Evolutionary conservation across 2,329 filamentous ascomycete species (phyloP).

Genomic region (Shiraia bambusicola): DNA sequence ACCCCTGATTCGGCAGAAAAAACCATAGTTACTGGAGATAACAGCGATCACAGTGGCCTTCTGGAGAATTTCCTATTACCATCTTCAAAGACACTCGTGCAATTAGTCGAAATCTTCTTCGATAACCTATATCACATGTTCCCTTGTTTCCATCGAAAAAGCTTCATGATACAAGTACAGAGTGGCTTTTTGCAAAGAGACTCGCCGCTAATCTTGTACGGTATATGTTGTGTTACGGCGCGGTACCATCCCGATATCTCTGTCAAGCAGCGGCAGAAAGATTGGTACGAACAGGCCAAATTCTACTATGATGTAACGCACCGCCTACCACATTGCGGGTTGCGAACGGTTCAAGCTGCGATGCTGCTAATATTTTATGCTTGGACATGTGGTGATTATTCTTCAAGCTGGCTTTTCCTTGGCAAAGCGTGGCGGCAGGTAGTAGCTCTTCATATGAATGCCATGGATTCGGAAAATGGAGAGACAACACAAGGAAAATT

Average conservation of each 20-base stretch:
- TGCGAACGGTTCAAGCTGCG: constrained; percentile 31
- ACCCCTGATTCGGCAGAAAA: too few relatives aligned
- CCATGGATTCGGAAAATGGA: constrained; percentile 23
- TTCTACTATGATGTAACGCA: constrained; percentile 28
- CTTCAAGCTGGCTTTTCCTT: constrained; percentile 30
- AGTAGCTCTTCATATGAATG: constrained; percentile 30
- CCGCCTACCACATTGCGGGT: constrained; percentile 16
- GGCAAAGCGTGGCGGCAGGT: constrained; percentile 39
- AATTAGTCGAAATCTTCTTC: constrained; percentile 33
- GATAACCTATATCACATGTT: constrained; percentile 21
- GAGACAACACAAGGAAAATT: not conserved
- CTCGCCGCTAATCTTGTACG: constrained; percentile 26
- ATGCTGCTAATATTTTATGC: constrained; percentile 27
- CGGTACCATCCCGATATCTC: constrained; percentile 22
- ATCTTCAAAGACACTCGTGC: constrained; percentile 12
- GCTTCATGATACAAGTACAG: constrained; percentile 18
- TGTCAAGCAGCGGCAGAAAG: constrained; percentile 17
- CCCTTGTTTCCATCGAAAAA: constrained; percentile 32
- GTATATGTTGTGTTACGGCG: constrained; percentile 31
- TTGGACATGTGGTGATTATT: constrained; percentile 31
- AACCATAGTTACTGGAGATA: not conserved
- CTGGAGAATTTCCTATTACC: constrained; percentile 16
- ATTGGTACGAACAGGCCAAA: constrained; percentile 36
- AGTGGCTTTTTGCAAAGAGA: constrained; percentile 17
- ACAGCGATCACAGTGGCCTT: constrained; percentile 6